phyloP scores from a whole-genome alignment of 805 yeast species.

The Zygoascus flipseniorum region DNA sequence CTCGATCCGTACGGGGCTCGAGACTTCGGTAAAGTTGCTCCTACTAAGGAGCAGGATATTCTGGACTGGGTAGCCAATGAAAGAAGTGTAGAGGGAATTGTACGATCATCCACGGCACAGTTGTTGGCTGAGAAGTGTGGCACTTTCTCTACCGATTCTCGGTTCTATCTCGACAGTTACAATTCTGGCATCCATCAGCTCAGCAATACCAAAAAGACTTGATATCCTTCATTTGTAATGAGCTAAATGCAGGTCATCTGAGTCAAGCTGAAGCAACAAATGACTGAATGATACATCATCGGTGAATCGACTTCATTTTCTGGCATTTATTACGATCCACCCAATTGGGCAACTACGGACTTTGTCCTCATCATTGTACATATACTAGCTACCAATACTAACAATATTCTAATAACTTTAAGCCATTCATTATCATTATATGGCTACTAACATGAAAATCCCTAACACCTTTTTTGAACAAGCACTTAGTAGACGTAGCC shows the following conservation, averaged over 20 bases:
- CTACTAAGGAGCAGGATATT: conserved; percentile 9
- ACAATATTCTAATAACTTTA: background rate
- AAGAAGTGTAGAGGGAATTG: conserved; percentile 13
- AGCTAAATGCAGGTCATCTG: no score
- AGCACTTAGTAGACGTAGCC: conserved; percentile 83
- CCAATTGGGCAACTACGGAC: no score
- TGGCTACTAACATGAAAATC: background rate
- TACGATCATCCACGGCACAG: conserved; percentile 12
- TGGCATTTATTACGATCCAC: no score
- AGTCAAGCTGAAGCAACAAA: no score
- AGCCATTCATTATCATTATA: background rate
- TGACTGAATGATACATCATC: no score
- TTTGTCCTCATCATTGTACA: background rate
- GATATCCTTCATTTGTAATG: no score
- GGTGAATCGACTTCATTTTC: no score
- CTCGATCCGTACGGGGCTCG: conserved; percentile 20
- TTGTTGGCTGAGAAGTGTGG: conserved; percentile 18
- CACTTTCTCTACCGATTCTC: background rate
- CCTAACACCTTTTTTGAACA: background rate
- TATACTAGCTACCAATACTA: background rate
- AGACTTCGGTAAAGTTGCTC: conserved; percentile 7
- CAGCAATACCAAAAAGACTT: no score
- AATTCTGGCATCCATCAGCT: background rate
- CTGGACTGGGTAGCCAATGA: conserved; percentile 15
- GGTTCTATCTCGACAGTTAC: conserved; percentile 1